Conservation (phyloP, 2,329 filamentous ascomycete species). For the Pseudonectria buxi region DNA sequence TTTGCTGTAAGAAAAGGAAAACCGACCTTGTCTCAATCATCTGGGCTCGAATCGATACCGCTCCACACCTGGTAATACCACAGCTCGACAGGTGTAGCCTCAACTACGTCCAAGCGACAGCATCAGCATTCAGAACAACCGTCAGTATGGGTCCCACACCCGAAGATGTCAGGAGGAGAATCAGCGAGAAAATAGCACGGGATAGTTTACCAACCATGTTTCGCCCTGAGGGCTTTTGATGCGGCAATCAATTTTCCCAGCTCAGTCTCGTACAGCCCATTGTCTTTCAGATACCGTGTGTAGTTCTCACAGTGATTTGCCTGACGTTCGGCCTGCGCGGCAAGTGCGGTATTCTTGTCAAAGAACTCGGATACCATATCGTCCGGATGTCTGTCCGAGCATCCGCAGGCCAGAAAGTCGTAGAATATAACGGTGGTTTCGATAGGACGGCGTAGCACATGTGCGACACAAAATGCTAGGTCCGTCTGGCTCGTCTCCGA, state of each 20-base stretch:
- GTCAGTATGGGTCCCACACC: too few relatives aligned
- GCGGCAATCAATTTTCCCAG: conserved; percentile 6
- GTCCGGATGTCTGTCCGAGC: conserved; percentile 4
- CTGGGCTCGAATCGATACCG: too few relatives aligned
- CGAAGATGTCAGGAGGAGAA: too few relatives aligned
- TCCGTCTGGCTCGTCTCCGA: conserved; percentile 2
- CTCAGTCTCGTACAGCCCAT: conserved; percentile 11
- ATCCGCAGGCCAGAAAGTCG: conserved; percentile 6
- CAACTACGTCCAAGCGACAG: too few relatives aligned
- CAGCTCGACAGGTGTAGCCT: too few relatives aligned
- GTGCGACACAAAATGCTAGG: conserved; percentile 9
- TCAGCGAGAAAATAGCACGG: too few relatives aligned
- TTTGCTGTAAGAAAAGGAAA: too few relatives aligned
- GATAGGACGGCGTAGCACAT: conserved; percentile 9
- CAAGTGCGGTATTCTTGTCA: conserved; percentile 3
- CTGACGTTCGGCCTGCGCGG: conserved; percentile 8
- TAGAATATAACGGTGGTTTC: conserved; percentile 9
- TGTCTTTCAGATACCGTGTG: conserved; percentile 10
- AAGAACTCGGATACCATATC: conserved; percentile 11
- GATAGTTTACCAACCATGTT: conserved; percentile 11
- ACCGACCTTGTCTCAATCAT: too few relatives aligned
- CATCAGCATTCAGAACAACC: too few relatives aligned
- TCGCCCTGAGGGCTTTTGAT: conserved; percentile 9
- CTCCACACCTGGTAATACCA: too few relatives aligned
- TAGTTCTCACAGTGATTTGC: conserved; percentile 12